Evolutionary conservation across 1,284 basidiomycete species (phyloP).

Genomic region (Macrocystidia cucumis): DNA sequence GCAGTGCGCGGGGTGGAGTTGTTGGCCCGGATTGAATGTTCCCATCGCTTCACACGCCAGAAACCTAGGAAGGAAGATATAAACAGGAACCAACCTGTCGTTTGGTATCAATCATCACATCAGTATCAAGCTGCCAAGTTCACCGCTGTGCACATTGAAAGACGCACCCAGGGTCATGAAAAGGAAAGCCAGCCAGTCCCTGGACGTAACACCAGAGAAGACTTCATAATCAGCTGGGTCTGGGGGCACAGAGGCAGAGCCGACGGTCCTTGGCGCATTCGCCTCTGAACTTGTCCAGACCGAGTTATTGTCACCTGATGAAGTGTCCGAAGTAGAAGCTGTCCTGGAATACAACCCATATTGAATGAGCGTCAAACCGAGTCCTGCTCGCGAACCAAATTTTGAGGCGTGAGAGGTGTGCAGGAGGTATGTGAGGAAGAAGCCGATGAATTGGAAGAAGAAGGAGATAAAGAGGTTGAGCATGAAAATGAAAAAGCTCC

Average conservation of each 20-base stretch:
- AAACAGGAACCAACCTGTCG: constrained; percentile 10
- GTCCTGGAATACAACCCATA: constrained; percentile 63
- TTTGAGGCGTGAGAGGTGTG: constrained; percentile 95
- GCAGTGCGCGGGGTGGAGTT: constrained; percentile 9
- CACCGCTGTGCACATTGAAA: too few species aligned
- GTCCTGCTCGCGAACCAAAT: constrained; percentile 88
- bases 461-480: constrained; percentile 83
- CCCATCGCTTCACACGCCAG: constrained; percentile 19
- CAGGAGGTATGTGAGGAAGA: constrained; percentile 89
- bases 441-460: constrained; percentile 97
- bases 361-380: constrained; percentile 93
- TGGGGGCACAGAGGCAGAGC: constrained; percentile 7
- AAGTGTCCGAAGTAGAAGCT: constrained; percentile 12
- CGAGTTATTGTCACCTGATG: constrained; percentile 5
- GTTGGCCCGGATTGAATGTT: constrained; percentile 13
- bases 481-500: constrained; percentile 62
- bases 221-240: constrained; percentile 12
- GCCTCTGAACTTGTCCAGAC: constrained; percentile 1
- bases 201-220: constrained; percentile 28
- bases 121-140: too few species aligned
- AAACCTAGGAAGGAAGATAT: constrained; percentile 15
- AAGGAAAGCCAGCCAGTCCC: constrained; percentile 84
- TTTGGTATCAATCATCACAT: too few species aligned
- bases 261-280: constrained; percentile 2
- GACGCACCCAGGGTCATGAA: constrained; percentile 76